Evolutionary conservation across 306 rosid species (phyloP).

Genomic region (Trifolium dubium): DNA sequence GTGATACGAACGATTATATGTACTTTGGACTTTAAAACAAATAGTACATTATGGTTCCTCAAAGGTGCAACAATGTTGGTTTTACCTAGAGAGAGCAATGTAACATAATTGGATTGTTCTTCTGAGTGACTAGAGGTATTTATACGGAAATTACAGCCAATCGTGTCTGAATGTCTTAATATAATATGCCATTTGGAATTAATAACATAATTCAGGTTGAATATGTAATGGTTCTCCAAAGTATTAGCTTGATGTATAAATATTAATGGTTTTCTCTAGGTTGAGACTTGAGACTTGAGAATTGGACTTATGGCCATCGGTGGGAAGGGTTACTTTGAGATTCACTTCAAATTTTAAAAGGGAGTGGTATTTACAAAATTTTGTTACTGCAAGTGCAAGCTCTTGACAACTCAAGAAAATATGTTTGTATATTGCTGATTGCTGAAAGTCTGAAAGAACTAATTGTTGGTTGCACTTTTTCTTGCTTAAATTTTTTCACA

Average conservation of each 20-base stretch:
- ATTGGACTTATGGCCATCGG: not conserved
- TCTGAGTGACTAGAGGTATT: conserved; percentile 8
- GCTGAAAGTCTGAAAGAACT: conserved; percentile 3
- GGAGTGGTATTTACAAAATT: conserved; percentile 2
- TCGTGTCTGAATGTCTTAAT: not conserved
- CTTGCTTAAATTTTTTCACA: not conserved
- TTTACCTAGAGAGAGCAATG: not conserved
- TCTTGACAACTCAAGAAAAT: not conserved
- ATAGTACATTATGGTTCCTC: conserved; percentile 6
- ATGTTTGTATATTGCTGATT: conserved; percentile 7
- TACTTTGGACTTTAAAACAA: not conserved
- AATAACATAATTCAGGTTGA: conserved; percentile 17
- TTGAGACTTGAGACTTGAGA: not conserved
- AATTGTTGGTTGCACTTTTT: conserved; percentile 13
- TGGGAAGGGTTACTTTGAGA: not conserved
- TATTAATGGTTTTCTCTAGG: conserved; percentile 8
- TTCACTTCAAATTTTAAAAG: conserved; percentile 1
- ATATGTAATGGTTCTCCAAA: not conserved
- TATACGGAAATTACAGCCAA: conserved; percentile 1
- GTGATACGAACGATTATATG: not conserved
- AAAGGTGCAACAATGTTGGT: not conserved
- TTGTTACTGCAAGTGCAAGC: not conserved
- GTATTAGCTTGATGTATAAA: conserved; percentile 10
- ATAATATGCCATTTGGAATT: not conserved
- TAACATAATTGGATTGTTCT: conserved; percentile 2